Base-by-base conservation (phyloP, 345 rosid species). In the Sonneratia caseolaris region DNA sequence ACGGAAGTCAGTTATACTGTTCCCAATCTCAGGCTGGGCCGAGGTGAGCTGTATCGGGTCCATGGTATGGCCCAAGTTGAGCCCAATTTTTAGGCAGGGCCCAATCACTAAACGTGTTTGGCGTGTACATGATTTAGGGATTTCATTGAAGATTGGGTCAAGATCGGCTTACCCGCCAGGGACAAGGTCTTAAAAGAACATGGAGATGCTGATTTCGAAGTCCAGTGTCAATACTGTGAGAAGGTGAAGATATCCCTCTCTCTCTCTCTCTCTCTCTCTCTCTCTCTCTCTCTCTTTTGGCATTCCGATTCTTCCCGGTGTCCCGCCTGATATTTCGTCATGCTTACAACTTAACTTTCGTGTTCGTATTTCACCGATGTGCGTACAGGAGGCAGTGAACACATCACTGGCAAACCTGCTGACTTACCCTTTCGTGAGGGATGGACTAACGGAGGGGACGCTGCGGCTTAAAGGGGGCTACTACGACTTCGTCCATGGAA, bases 141-240 rank as follows among this genome's bases (percentile, higher is more conserved):
- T 66, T 94, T 94, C 86, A 94, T 94, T 9, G 96, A 91, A 81
- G 97, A 94, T 49, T 94, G 98, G 98, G 98, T 91, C 38, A 88
- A 87, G 70, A 76, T 89, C 47, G 74, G 90, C 61, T 51, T 88
- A 57, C 90, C 96, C 10, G 98, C 98, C 68, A 94, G 81, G 84
- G 3, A 75, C 38, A 91, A 89, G 84, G 91, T 91, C 69, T 10
- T 71, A 18, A 72, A 91, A 37, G 87, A 84, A 42, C 73, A 78
- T 27, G 78, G 82, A 4, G 59, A 72, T 24, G 36, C 69, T 43
- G 27, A 76, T 22, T 76, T 89, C 64, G 78, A 71, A 27, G 87
- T 70, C 0, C 93, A 84, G 68, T 88, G 97, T 37, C 36, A 71
- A 38, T 64, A 73, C 72, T 94, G 98, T 82, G 98, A 91, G 77